Conservation (phyloP, 306 rosid genomes). For the Sophora flavescens region DNA sequence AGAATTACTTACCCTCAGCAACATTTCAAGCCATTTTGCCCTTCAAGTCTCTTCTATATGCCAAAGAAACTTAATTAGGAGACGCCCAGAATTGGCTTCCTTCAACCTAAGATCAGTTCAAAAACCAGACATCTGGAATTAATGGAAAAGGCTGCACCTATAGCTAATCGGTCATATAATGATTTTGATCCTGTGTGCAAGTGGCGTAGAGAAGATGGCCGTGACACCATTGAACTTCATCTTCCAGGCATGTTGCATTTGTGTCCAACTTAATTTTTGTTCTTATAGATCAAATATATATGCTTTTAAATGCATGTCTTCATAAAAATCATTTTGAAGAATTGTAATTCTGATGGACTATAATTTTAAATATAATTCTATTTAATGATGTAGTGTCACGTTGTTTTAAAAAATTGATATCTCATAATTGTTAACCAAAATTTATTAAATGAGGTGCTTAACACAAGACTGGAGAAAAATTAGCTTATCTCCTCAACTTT, state of each 20-base stretch:
- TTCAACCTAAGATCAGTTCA: conserved; percentile 18
- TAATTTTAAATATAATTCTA: no score
- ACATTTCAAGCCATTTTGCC: conserved; percentile 29
- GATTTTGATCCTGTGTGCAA: conserved; percentile 54
- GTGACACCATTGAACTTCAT: conserved; percentile 55
- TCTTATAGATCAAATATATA: no score
- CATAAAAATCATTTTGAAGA: not conserved
- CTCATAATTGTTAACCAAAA: no score
- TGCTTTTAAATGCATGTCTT: not conserved
- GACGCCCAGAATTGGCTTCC: not conserved
- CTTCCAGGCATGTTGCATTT: conserved; percentile 53
- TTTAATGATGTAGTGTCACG: no score
- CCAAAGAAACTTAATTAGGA: conserved; percentile 4
- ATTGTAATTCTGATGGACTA: no score
- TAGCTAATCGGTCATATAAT: conserved; percentile 39
- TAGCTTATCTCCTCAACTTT: no score
- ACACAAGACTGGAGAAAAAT: no score
- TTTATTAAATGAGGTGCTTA: no score
- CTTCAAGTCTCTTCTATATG: conserved; percentile 21
- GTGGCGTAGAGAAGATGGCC: conserved; percentile 49
- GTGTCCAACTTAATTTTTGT: no score
- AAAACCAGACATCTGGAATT: not conserved
- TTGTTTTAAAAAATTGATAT: no score
- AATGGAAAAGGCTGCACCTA: conserved; percentile 48
- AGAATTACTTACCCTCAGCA: conserved; percentile 6